Base-by-base conservation (phyloP, 768 basidiomycete species). In the Jaapia argillacea region DNA sequence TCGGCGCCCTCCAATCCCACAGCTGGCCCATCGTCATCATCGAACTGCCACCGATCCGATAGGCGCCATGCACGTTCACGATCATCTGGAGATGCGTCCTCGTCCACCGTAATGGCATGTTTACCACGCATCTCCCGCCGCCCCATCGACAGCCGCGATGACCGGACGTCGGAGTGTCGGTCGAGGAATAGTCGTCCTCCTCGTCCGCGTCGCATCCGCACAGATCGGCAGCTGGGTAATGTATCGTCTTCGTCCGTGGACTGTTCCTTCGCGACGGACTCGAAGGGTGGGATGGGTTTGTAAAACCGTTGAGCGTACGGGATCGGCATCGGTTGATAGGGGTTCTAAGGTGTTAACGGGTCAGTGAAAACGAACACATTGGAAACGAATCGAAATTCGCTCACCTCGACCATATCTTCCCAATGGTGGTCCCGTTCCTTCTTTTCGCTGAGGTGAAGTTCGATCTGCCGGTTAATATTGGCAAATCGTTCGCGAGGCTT, bases 381-480 rank as follows among this genome's bases (percentile, higher is more conserved):
- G 28, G 4, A 21, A 13, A 38, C 24, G 27, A 12, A 28, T 12
- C 43, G 18, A 20, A 36, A 26, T 44, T 41, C 2, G 61, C 74
- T 57, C 56, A 89, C 85, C 61, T 96, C 92, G 49, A 88, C 71
- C 42, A 71, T 68, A 55, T 97, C 92, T 51, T 94, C 92, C 82
- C 89, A 94, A 40, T 78, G 73, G 40, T 80, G 73, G 53, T 92
- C 85, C 39, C 70, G 60, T 40, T 91, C 85, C 56, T 81, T 83
- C 58, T 81, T 49, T 27, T 50, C 66, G 21, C 59, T 66, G 55
- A 83, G 60, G 36, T 74, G 68, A n/a, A 68, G 67, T 54, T 82
- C 85, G 57, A 84, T 73, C 56, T 73, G 71, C 37, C 68, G 70
- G 45, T 66, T 71, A 48, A 90, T 81, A 7, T 68, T 62, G 1